These are phyloP conservation scores for Alternaria panax DNA, from an alignment of 2,329 filamentous ascomycete species.

Conservation along the genomic window DNA sequence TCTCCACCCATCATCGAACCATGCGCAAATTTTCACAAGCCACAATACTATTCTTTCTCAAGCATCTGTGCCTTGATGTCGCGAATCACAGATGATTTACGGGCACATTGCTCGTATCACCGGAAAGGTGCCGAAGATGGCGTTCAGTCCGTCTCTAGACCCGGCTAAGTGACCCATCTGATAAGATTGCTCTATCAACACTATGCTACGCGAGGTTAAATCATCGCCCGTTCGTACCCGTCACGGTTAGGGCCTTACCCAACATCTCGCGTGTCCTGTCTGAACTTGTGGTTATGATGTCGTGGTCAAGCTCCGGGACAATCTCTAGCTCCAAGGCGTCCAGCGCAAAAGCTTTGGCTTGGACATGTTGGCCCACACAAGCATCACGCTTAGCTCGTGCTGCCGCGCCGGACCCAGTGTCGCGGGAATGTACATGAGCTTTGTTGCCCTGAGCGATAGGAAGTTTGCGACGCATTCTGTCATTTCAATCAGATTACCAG, in stretches of 20 bases:
- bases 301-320: conserved; percentile 6
- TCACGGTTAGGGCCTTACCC: background rate
- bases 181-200: conserved; percentile 21
- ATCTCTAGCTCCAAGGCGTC: conserved; percentile 24
- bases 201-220: background rate
- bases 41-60: background rate
- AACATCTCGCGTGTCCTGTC: background rate
- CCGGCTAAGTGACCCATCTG: conserved; percentile 13
- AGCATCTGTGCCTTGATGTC: background rate
- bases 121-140: background rate
- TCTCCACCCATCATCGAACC: conserved; percentile 1
- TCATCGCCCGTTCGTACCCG: background rate
- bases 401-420: background rate
- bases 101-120: background rate
- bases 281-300: background rate
- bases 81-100: background rate
- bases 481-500: background rate
- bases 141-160: background rate
- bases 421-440: background rate
- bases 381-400: background rate
- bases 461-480: background rate
- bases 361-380: conserved; percentile 10
- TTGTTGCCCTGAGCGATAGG: background rate
- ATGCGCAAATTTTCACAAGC: conserved; percentile 12
- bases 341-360: conserved; percentile 9